Percentiles rank a stretch among this genome's conserved stretches.
These are phyloP conservation scores for Gaeumannomyces tritici DNA, from an alignment of 2,329 filamentous ascomycete species.

Conservation along the genomic window DNA sequence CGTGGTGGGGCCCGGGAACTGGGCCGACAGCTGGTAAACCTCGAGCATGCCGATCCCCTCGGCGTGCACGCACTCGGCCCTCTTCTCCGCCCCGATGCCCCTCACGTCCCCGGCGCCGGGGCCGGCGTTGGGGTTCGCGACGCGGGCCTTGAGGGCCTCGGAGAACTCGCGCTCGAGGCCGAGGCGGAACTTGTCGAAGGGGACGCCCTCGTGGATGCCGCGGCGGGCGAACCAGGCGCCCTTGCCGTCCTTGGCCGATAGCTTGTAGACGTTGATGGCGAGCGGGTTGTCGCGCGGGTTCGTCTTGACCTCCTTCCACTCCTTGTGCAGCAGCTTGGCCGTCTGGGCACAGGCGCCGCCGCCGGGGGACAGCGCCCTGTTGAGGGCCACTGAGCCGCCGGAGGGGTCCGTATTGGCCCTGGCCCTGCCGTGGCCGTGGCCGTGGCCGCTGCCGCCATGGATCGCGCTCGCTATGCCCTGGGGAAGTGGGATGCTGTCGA, in stretches of 20 bases:
- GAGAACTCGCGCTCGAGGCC: slow-evolving; percentile 72
- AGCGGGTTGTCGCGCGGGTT: slow-evolving; percentile 64
- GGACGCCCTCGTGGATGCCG: slow-evolving; percentile 70
- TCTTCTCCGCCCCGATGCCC: slow-evolving; percentile 74
- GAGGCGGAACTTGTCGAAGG: slow-evolving; percentile 68
- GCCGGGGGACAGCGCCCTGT: slow-evolving; percentile 27
- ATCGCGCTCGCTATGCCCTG: background rate
- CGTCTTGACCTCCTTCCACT: slow-evolving; percentile 81
- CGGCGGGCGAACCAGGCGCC: slow-evolving; percentile 85
- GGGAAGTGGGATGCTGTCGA: slow-evolving; percentile 9
- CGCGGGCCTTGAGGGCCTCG: slow-evolving; percentile 58
- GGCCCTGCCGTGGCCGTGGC: slow-evolving; percentile 27
- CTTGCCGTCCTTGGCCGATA: slow-evolving; percentile 67
- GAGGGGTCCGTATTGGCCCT: slow-evolving; percentile 46
- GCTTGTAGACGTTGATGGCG: slow-evolving; percentile 70
- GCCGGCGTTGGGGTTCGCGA: slow-evolving; percentile 34
- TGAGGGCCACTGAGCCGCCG: slow-evolving; percentile 37
- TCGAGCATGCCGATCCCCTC: slow-evolving; percentile 54
- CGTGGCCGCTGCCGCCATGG: background rate
- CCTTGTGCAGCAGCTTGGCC: slow-evolving; percentile 54
- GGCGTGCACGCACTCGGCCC: slow-evolving; percentile 52
- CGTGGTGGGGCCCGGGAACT: slow-evolving; percentile 82
- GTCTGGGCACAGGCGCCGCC: slow-evolving; percentile 25
- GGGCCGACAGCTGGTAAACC: slow-evolving; percentile 78
- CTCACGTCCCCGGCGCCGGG: slow-evolving; percentile 68